Conservation (phyloP, 768 basidiomycete species). For the Xerocomellus amylosporus region DNA sequence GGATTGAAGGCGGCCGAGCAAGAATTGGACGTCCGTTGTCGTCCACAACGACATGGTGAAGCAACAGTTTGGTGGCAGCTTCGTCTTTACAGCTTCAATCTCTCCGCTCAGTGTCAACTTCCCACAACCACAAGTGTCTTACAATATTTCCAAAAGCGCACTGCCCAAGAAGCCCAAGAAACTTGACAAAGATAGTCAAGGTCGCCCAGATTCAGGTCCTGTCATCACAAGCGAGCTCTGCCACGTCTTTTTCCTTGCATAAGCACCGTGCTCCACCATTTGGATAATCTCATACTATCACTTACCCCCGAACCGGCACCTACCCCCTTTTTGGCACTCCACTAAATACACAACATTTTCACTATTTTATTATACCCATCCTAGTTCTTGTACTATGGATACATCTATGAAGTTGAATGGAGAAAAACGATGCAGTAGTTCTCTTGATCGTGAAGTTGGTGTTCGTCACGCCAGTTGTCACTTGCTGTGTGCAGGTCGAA, state of each 20-base stretch:
- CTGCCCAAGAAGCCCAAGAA: too few relatives aligned
- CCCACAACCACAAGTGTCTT: too few relatives aligned
- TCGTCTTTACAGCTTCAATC: too few relatives aligned
- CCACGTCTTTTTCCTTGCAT: not conserved
- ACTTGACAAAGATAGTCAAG: constrained; percentile 2
- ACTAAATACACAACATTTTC: not conserved
- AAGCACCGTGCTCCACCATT: not conserved
- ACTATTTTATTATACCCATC: not conserved
- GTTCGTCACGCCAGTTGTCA: too few relatives aligned
- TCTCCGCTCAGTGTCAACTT: too few relatives aligned
- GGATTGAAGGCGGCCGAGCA: too few relatives aligned
- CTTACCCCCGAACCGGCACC: too few relatives aligned
- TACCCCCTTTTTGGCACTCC: not conserved
- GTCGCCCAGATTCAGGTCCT: not conserved
- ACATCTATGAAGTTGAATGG: not conserved
- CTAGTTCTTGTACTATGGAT: not conserved
- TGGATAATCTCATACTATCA: not conserved
- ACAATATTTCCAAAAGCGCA: too few relatives aligned
- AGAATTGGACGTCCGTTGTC: too few relatives aligned
- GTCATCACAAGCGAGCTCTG: not conserved
- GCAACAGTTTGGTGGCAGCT: too few relatives aligned
- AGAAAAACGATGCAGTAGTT: not conserved
- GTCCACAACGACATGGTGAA: too few relatives aligned
- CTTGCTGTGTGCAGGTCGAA: too few relatives aligned
- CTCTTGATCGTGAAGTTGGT: not conserved